Base-by-base conservation (phyloP, 345 rosid genomes). In the Raphanus sativus region DNA sequence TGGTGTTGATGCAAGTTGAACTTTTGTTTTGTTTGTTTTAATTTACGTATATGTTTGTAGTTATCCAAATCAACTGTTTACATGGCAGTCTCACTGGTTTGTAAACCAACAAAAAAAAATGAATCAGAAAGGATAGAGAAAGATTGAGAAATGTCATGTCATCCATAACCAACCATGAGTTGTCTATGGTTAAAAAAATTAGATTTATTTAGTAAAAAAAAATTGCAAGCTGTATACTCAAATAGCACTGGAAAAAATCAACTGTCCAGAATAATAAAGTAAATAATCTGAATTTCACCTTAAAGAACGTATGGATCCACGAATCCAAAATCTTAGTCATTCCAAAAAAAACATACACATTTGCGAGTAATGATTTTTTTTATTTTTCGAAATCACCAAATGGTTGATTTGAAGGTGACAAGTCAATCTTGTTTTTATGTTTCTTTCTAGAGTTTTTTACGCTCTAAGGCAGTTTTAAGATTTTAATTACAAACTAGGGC, bases 1-100 rank as follows among this genome's bases (percentile, higher is more conserved):
- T 62, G 82, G 77, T 65, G 87, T 80, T 66, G 81, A 82, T 73
- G 92, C 88, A 48, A 78, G 84, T 81, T 77, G 12, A 62, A 52
- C 65, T 17, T 79, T 80, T 50, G 42, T 76, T 62, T 69, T 40
- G 50, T 76, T 29, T 30, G 36, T 32, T 48, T 61, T 50, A 2
- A 0, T 29, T 32, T 50, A 3, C 59, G 48, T 71, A 70, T 55
- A 55, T 67, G 56, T 64, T 16, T 70, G 5, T 8, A 64, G 33
- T 7, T 28, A 28, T 34, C 13, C 21, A 65, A 65, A 42, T n/a
- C 17, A 36, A 34, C 33, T 55, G 9, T 48, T 68, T 45, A 75
- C 74, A 8, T 15, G 42, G 54, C 6, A 13, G 4, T 45, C 15
- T 45, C 15, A 45, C 54, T 45, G 15, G 54, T 13, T 13, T 45